A percentile compares a stretch with the other conserved stretches of the same genome.
phyloP scores from a whole-genome alignment of 78 protist genomes.

The Isochrysis galbana region DNA sequence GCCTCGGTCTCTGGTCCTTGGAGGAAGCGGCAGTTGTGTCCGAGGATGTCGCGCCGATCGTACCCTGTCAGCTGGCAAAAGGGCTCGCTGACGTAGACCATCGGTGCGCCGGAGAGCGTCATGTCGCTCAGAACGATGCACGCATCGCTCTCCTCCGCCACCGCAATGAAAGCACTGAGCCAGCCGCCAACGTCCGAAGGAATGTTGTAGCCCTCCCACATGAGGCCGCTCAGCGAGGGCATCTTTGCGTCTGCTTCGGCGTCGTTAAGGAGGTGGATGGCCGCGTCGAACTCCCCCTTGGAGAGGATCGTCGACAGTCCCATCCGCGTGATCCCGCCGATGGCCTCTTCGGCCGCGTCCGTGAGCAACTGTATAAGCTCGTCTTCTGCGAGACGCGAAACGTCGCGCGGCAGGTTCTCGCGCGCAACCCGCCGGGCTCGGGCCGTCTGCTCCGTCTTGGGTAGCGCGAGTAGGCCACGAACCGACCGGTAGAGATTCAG shows the following conservation, averaged over 20 bases:
- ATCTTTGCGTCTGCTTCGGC: neutral
- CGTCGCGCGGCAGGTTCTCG: too few relatives aligned
- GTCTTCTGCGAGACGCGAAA: neutral
- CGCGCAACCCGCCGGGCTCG: too few relatives aligned
- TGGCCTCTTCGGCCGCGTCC: neutral
- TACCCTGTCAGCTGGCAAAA: neutral
- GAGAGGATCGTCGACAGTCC: neutral
- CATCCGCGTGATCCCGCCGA: neutral
- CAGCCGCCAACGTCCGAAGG: neutral
- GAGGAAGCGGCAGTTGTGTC: conserved; percentile 39
- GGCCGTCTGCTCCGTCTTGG: too few relatives aligned
- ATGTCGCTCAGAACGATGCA: neutral
- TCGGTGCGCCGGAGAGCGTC: neutral
- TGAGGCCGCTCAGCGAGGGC: neutral
- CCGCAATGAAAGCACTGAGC: neutral
- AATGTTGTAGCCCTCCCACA: neutral
- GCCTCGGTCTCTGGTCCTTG: conserved; percentile 28
- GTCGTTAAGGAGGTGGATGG: neutral
- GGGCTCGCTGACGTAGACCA: neutral
- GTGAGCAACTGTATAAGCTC: too few relatives aligned
- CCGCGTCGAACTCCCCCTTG: neutral
- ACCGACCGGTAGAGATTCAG: too few relatives aligned
- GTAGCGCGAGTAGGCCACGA: too few relatives aligned
- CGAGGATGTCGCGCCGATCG: neutral
- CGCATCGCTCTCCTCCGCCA: neutral